Evolutionary conservation across 805 yeast genomes (phyloP).

Genomic region (Wickerhamiella alocasiicola): DNA sequence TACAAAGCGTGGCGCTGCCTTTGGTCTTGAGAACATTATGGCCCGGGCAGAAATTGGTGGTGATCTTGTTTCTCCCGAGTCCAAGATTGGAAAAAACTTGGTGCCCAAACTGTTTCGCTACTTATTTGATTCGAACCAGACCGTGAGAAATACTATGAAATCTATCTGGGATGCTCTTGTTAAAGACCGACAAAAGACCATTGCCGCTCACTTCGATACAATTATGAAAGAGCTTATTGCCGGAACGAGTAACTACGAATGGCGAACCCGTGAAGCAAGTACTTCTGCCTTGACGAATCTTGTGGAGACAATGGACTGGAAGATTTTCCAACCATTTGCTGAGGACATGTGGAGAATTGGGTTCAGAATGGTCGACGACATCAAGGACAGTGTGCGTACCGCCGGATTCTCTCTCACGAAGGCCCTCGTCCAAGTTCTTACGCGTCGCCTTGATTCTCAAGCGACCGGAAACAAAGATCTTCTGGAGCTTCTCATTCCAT

Average conservation of each 20-base stretch:
- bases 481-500: slow-evolving; percentile 55
- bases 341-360: slow-evolving; percentile 75
- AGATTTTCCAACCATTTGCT: neutral
- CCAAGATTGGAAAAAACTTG: slow-evolving; percentile 42
- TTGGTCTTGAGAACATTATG: slow-evolving; percentile 76
- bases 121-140: slow-evolving; percentile 66
- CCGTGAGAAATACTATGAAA: slow-evolving; percentile 72
- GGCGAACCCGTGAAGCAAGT: slow-evolving; percentile 89
- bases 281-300: slow-evolving; percentile 58
- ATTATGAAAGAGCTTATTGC: slow-evolving; percentile 53
- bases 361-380: slow-evolving; percentile 83
- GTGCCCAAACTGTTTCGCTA: slow-evolving; percentile 78
- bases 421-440: slow-evolving; percentile 22
- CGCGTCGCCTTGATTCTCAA: slow-evolving; percentile 37
- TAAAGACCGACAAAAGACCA: slow-evolving; percentile 41
- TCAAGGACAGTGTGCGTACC: slow-evolving; percentile 80
- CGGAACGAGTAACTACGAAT: slow-evolving; percentile 70
- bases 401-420: slow-evolving; percentile 65
- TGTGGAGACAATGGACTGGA: slow-evolving; percentile 32
- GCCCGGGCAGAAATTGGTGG: slow-evolving; percentile 64
- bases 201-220: slow-evolving; percentile 40
- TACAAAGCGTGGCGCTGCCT: slow-evolving; percentile 86
- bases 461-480: slow-evolving; percentile 35
- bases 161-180: slow-evolving; percentile 75
- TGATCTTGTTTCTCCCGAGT: slow-evolving; percentile 39